A percentile compares a stretch with the other conserved stretches of the same genome.
phyloP scores from a whole-genome alignment of 305 asterid genomes.

The Plantago coronopus region DNA sequence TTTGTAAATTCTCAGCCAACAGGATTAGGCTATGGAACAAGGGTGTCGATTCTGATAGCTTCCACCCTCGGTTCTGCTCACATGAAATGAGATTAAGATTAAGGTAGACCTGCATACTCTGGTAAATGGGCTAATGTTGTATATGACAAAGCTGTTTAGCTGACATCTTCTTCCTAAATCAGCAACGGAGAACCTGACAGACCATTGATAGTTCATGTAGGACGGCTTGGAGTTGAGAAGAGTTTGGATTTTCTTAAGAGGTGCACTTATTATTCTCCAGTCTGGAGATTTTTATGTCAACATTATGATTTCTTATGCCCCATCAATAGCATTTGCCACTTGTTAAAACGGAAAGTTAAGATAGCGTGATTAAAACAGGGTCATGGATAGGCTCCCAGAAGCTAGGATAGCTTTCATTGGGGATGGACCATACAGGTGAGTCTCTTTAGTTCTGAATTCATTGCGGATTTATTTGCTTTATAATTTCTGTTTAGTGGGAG shows the following conservation, averaged over 20 bases:
- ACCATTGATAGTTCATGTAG: conserved; percentile 94
- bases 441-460: conserved; percentile 3
- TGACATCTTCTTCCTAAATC: conserved; percentile 15
- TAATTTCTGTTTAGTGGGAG: too few species aligned
- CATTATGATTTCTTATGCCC: not conserved
- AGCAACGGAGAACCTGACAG: conserved; percentile 84
- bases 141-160: conserved; percentile 7
- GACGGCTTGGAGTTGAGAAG: conserved; percentile 94
- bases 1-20: conserved; percentile 45
- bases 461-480: too few species aligned
- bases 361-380: conserved; percentile 39
- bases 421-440: conserved; percentile 95
- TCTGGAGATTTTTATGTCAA: not conserved
- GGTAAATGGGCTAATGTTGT: conserved; percentile 1
- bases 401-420: conserved; percentile 90
- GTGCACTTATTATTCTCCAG: conserved; percentile 28
- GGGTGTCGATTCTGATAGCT: conserved; percentile 97
- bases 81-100: conserved; percentile 79
- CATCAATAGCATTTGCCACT: not conserved
- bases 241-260: conserved; percentile 88
- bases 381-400: conserved; percentile 82
- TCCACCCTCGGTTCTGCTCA: conserved; percentile 66
- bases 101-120: conserved; percentile 37
- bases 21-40: conserved; percentile 88
- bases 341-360: not conserved